phyloP scores from a whole-genome alignment of 2,329 filamentous ascomycete species.

The Sporothrix schenckii region DNA sequence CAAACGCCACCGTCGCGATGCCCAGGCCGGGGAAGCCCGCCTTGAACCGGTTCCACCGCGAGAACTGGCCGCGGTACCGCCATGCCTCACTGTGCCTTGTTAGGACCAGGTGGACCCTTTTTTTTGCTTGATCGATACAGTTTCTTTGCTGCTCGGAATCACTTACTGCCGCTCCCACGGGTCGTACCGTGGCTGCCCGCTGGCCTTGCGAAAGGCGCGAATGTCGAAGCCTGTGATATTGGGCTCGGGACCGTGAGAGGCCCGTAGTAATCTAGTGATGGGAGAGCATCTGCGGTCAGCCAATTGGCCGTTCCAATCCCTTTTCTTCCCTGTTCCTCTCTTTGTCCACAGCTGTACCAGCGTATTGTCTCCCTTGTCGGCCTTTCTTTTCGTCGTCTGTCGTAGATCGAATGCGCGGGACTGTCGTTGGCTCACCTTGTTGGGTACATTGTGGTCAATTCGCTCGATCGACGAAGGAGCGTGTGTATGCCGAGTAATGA shows the following conservation, averaged over 20 bases:
- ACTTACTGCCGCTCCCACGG: slow-evolving; percentile 68
- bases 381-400: background rate
- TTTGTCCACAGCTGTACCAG: background rate
- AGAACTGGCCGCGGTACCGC: slow-evolving; percentile 89
- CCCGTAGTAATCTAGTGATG: slow-evolving; percentile 53
- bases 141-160: background rate
- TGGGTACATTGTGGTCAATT: slow-evolving; percentile 43
- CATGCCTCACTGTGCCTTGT: slow-evolving; percentile 75
- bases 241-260: slow-evolving; percentile 58
- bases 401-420: background rate
- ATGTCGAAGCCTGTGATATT: slow-evolving; percentile 94
- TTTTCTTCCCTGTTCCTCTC: background rate
- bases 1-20: slow-evolving; percentile 88
- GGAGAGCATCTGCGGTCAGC: background rate
- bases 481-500: background rate
- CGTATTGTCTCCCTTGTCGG: background rate
- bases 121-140: background rate
- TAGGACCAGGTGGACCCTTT: background rate
- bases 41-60: slow-evolving; percentile 86
- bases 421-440: slow-evolving; percentile 41
- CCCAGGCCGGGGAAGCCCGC: slow-evolving; percentile 85
- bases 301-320: background rate
- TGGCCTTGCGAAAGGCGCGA: slow-evolving; percentile 73
- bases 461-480: background rate
- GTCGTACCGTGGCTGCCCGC: slow-evolving; percentile 65